These are phyloP conservation scores for Auricularia cornea DNA, from an alignment of 768 basidiomycete genomes.

Conservation along the genomic window DNA sequence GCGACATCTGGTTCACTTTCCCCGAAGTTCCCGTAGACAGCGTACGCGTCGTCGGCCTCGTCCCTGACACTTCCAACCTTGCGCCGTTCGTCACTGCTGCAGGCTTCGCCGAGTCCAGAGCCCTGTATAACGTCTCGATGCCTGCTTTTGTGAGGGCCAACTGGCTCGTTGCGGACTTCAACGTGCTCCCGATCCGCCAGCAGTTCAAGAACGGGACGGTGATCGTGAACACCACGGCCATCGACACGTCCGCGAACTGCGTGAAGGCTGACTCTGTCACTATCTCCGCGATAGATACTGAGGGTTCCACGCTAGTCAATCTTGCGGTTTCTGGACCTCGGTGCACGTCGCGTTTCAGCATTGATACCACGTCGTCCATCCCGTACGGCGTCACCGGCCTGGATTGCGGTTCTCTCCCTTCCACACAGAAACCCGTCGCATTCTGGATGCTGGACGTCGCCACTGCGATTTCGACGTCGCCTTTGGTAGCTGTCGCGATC, in stretches of 20 bases:
- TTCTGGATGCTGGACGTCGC: conserved; percentile 56
- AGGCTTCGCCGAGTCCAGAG: conserved; percentile 43
- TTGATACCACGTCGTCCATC: neutral
- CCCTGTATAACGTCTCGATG: conserved; percentile 36
- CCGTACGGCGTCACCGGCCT: conserved; percentile 5
- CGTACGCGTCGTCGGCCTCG: conserved; percentile 1
- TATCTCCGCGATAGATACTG: neutral
- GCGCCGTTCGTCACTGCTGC: conserved; percentile 46
- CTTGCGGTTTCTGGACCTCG: neutral
- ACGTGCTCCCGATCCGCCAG: conserved; percentile 25
- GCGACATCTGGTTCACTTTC: conserved; percentile 34
- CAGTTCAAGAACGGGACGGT: conserved; percentile 38
- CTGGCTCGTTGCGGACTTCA: conserved; percentile 40
- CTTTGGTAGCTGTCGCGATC: conserved; percentile 36
- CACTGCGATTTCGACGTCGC: conserved; percentile 15
- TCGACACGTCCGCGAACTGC: conserved; percentile 40
- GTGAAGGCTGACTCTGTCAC: conserved; percentile 26
- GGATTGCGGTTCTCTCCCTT: conserved; percentile 12
- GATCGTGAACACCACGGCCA: conserved; percentile 39
- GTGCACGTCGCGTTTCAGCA: conserved; percentile 1
- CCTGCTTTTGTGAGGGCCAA: conserved; percentile 38
- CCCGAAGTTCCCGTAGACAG: conserved; percentile 25
- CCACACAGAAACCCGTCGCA: conserved; percentile 39
- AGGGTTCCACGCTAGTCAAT: neutral
- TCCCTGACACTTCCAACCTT: conserved; percentile 18